Percentiles rank a stretch among this genome's conserved stretches.
phyloP scores from a whole-genome alignment of 1,284 basidiomycete genomes.

The Marasmius fiardii region DNA sequence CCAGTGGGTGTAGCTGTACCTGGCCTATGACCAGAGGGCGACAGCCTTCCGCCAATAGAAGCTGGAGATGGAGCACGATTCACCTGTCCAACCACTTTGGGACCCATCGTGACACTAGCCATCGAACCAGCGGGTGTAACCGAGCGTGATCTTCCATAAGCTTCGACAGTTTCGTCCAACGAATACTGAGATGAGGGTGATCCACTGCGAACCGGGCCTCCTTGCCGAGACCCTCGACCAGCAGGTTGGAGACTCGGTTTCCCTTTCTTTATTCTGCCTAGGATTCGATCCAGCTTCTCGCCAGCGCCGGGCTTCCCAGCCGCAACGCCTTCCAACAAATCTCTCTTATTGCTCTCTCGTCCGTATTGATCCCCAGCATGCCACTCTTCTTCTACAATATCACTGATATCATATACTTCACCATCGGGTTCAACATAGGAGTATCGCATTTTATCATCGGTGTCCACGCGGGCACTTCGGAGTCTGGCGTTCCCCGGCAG shows the following conservation, averaged over 20 bases:
- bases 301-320: constrained; percentile 48
- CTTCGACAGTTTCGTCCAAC: constrained; percentile 12
- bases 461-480: constrained; percentile 75
- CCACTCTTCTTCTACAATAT: constrained; percentile 88
- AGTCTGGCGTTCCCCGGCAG: constrained; percentile 81
- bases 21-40: constrained; percentile 21
- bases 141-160: constrained; percentile 4
- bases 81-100: constrained; percentile 13
- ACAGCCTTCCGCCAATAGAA: constrained; percentile 22
- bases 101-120: constrained; percentile 31
- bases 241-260: constrained; percentile 28
- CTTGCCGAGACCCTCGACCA: constrained; percentile 17
- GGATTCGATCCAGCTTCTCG: constrained; percentile 76
- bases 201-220: constrained; percentile 1
- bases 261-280: constrained; percentile 65
- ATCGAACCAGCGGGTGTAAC: constrained; percentile 30
- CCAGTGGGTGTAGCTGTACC: constrained; percentile 29
- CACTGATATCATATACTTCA: constrained; percentile 87
- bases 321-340: constrained; percentile 68
- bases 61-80: constrained; percentile 18
- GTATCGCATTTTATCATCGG: constrained; percentile 77
- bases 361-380: constrained; percentile 30
- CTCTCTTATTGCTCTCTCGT: constrained; percentile 37
- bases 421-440: constrained; percentile 88
- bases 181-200: constrained; percentile 18